Percentiles rank a stretch among this genome's conserved stretches.
These are phyloP conservation scores for Leishmania tropica DNA, from an alignment of 208 protist genomes.

Conservation along the genomic window DNA sequence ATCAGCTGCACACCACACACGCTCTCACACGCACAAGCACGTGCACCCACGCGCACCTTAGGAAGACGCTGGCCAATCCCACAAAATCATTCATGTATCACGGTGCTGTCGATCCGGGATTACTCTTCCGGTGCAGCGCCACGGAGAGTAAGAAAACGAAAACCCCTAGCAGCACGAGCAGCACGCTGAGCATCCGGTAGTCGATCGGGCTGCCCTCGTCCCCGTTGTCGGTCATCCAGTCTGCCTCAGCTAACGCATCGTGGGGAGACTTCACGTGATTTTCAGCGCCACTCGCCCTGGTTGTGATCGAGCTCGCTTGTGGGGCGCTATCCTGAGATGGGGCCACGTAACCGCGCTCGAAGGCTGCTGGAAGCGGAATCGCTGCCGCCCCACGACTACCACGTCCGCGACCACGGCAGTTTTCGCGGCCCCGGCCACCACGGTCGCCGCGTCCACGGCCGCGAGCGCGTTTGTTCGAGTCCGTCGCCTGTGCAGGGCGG, in stretches of 20 bases:
- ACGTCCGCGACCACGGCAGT: slow-evolving; percentile 12
- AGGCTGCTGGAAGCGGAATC: slow-evolving; percentile 12
- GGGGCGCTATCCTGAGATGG: not conserved
- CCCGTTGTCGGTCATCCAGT: slow-evolving; percentile 18
- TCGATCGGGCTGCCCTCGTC: slow-evolving; percentile 4
- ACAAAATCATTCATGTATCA: not conserved
- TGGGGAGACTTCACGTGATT: slow-evolving; percentile 9
- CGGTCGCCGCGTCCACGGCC: slow-evolving; percentile 26
- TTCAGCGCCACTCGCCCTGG: not conserved
- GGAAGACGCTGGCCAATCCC: not conserved
- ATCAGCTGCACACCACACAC: not conserved
- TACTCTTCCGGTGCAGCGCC: slow-evolving; percentile 6
- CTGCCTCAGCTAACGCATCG: not conserved
- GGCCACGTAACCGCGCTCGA: slow-evolving; percentile 13
- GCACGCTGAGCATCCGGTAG: slow-evolving; percentile 26
- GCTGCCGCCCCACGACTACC: slow-evolving; percentile 21
- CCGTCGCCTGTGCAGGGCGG: slow-evolving; percentile 29
- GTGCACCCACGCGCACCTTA: not conserved
- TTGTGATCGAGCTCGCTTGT: not conserved
- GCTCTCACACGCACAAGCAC: not conserved
- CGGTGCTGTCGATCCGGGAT: not conserved
- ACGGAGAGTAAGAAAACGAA: slow-evolving; percentile 26
- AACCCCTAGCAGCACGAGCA: slow-evolving; percentile 44
- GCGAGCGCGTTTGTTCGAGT: slow-evolving; percentile 30
- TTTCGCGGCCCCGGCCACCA: slow-evolving; percentile 28